These are phyloP conservation scores for Glycine latifolia DNA, from an alignment of 306 rosid species.

Conservation along the genomic window DNA sequence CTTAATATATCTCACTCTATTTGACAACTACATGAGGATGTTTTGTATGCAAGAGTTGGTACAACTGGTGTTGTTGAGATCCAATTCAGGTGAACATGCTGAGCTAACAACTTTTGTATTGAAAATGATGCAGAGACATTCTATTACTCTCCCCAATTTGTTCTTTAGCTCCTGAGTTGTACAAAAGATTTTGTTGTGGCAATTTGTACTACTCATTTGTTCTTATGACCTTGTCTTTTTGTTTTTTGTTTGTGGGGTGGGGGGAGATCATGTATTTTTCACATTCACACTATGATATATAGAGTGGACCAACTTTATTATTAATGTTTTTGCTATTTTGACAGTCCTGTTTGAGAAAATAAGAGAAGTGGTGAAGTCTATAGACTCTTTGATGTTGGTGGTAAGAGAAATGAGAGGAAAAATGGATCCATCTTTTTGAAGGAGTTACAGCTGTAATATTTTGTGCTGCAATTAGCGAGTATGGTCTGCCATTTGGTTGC, in stretches of 20 bases:
- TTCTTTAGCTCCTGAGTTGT: neutral
- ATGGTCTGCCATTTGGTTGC: no score
- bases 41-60: no score
- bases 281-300: no score
- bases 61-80: constrained; percentile 92
- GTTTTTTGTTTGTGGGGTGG: no score
- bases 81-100: constrained; percentile 86
- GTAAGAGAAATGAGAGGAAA: constrained; percentile 22
- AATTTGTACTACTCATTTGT: neutral
- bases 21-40: constrained; percentile 45
- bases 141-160: constrained; percentile 13
- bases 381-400: constrained; percentile 35
- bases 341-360: constrained; percentile 28
- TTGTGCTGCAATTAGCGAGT: no score
- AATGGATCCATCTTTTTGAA: no score
- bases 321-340: constrained; percentile 4
- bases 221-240: neutral
- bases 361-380: constrained; percentile 32
- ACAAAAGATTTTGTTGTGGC: constrained; percentile 2
- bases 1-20: constrained; percentile 30
- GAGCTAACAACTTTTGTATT: constrained; percentile 2
- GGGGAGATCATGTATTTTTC: no score
- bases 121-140: constrained; percentile 20
- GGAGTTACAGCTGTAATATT: no score
- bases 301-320: neutral